Conservation (phyloP, 148 eudicot species). For the Polygonum maritimum region DNA sequence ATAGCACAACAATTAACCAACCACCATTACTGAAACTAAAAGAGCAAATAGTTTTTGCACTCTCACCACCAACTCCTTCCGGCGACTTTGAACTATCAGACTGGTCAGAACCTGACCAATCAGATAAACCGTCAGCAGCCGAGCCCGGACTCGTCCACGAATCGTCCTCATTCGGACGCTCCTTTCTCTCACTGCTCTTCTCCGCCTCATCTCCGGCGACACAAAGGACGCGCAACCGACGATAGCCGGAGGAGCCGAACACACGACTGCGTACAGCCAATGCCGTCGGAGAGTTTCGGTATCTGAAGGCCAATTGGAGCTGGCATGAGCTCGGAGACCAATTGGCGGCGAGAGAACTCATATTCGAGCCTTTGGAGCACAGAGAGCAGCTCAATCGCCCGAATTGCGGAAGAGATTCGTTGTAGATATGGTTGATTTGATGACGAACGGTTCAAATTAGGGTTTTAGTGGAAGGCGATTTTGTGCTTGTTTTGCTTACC, state of each 20-base stretch:
- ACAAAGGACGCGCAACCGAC: constrained; percentile 20
- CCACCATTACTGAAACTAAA: neutral
- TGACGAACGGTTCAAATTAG: neutral
- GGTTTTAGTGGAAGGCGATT: neutral
- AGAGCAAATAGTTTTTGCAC: neutral
- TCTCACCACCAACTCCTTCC: constrained; percentile 49
- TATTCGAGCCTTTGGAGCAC: neutral
- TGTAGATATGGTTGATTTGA: neutral
- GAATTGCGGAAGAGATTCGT: neutral
- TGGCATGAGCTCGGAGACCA: constrained; percentile 48
- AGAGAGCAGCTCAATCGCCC: neutral
- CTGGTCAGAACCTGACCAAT: constrained; percentile 46
- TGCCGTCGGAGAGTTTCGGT: constrained; percentile 19
- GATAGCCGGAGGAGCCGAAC: constrained; percentile 13
- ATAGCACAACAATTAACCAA: neutral
- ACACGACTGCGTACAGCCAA: constrained; percentile 19
- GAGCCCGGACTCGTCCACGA: constrained; percentile 29
- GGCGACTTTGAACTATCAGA: constrained; percentile 28
- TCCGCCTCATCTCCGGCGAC: constrained; percentile 25
- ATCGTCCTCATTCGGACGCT: constrained; percentile 18
- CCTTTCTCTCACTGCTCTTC: constrained; percentile 14
- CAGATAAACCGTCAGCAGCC: constrained; percentile 32
- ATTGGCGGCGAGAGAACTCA: constrained; percentile 22
- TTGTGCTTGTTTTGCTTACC: neutral
- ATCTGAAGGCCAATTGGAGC: constrained; percentile 41